A percentile compares a stretch with the other conserved stretches of the same genome.
These are phyloP conservation scores for Tricholoma flavovirens DNA, from an alignment of 768 basidiomycete genomes.

Conservation along the genomic window DNA sequence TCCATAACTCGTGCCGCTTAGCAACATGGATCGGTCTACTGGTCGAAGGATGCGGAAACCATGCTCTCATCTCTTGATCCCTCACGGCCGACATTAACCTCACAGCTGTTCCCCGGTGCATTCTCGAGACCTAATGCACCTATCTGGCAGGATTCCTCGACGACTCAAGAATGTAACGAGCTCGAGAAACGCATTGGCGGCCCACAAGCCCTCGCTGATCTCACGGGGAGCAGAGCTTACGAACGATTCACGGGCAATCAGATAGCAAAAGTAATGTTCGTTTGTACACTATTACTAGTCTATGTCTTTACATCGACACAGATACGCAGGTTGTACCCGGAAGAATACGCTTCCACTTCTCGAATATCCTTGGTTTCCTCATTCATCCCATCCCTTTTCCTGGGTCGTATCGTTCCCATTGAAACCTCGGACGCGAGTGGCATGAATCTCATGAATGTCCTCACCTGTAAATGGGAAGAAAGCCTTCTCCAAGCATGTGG, in stretches of 20 bases:
- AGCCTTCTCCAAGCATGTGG: slow-evolving; percentile 61
- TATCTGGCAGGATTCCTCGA: slow-evolving; percentile 92
- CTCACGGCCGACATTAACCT: slow-evolving; percentile 36
- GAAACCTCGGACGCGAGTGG: slow-evolving; percentile 89
- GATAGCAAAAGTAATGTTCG: slow-evolving; percentile 56
- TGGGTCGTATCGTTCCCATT: slow-evolving; percentile 71
- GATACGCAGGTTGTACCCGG: slow-evolving; percentile 52
- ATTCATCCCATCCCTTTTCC: slow-evolving; percentile 78
- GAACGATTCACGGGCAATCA: slow-evolving; percentile 87
- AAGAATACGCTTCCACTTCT: slow-evolving; percentile 52
- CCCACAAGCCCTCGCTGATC: slow-evolving; percentile 61
- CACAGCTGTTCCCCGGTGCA: slow-evolving; percentile 57
- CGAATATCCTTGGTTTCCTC: slow-evolving; percentile 79
- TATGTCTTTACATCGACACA: slow-evolving; percentile 18
- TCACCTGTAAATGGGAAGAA: slow-evolving; percentile 70
- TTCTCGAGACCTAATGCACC: slow-evolving; percentile 67
- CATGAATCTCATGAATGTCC: slow-evolving; percentile 83
- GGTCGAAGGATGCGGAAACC: slow-evolving; percentile 52
- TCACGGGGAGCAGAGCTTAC: slow-evolving; percentile 80
- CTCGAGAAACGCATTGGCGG: slow-evolving; percentile 68
- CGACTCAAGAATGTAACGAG: slow-evolving; percentile 63
- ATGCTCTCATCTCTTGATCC: slow-evolving; percentile 52
- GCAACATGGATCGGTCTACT: slow-evolving; percentile 89
- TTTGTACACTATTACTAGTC: background rate
- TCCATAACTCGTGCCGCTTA: slow-evolving; percentile 21